Evolutionary conservation across 345 rosid genomes (phyloP).

Genomic region (Eucalyptus marginata): DNA sequence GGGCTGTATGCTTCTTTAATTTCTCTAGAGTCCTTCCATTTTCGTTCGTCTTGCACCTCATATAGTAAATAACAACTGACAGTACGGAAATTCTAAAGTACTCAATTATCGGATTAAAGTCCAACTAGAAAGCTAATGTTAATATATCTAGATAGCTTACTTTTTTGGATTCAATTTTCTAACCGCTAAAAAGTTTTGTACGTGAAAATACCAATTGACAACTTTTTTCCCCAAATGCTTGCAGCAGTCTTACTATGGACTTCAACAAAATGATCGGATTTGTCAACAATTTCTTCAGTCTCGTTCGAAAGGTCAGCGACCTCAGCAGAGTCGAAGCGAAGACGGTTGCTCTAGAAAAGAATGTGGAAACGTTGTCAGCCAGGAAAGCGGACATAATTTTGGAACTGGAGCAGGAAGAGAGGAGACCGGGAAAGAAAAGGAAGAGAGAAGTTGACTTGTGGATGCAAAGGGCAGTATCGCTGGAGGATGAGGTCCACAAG

Average conservation of each 20-base stretch:
- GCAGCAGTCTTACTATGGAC: background rate
- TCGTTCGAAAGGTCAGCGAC: background rate
- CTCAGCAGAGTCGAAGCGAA: background rate
- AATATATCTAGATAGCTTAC: background rate
- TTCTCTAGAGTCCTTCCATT: background rate
- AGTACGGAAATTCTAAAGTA: background rate
- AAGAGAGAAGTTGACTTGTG: background rate
- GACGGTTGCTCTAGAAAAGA: background rate
- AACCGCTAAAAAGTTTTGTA: background rate
- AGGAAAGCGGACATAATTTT: background rate
- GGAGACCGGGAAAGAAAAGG: background rate
- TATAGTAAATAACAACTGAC: background rate
- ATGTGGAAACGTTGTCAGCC: background rate
- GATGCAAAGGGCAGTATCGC: background rate
- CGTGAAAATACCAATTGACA: background rate
- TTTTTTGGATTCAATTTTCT: background rate
- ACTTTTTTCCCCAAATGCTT: background rate
- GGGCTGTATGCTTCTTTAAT: background rate
- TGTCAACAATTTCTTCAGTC: background rate
- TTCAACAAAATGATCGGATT: background rate
- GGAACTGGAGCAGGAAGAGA: background rate
- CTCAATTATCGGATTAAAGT: background rate
- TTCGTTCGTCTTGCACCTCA: background rate
- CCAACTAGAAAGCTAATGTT: background rate
- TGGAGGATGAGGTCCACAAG: background rate